Percentiles rank a stretch among this genome's conserved stretches.
phyloP scores from a whole-genome alignment of 352 stramenopile genomes.

The Phytophthora citricola region DNA sequence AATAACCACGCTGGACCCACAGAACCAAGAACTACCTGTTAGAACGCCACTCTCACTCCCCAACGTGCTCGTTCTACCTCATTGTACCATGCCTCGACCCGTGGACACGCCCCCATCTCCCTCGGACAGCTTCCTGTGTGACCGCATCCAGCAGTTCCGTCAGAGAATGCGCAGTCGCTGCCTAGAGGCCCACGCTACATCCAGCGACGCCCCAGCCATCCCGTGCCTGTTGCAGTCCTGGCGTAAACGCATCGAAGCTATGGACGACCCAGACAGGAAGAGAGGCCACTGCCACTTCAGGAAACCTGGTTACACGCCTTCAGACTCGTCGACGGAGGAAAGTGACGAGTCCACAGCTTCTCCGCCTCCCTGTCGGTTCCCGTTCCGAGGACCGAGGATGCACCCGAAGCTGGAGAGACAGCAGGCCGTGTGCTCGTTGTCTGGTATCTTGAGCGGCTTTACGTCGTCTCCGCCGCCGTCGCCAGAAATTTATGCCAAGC shows the following conservation, averaged over 20 bases:
- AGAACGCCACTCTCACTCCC: background rate
- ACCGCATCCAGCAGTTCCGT: constrained; percentile 29
- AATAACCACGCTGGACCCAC: constrained; percentile 6
- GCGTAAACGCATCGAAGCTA: constrained; percentile 40
- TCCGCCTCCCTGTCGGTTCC: background rate
- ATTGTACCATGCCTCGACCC: constrained; percentile 19
- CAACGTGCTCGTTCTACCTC: background rate
- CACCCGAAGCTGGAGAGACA: constrained; percentile 41
- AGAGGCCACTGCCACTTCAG: constrained; percentile 7
- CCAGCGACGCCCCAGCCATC: constrained; percentile 7
- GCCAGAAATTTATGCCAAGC: constrained; percentile 36
- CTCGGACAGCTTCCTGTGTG: constrained; percentile 14
- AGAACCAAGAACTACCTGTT: background rate
- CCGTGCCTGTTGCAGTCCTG: constrained; percentile 40
- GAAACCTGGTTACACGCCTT: background rate
- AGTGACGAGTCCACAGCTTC: constrained; percentile 11
- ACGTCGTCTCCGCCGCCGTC: constrained; percentile 23
- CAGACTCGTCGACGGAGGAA: background rate
- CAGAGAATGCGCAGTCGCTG: constrained; percentile 29
- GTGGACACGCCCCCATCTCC: background rate
- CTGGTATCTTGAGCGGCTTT: constrained; percentile 34
- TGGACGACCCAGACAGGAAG: constrained; percentile 20
- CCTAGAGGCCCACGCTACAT: constrained; percentile 1
- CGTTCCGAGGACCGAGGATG: constrained; percentile 20
- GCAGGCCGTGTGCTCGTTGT: constrained; percentile 30